A percentile compares a stretch with the other conserved stretches of the same genome.
These are phyloP conservation scores for Neolentinus lepideus DNA, from an alignment of 1,284 basidiomycete genomes.

Conservation along the genomic window DNA sequence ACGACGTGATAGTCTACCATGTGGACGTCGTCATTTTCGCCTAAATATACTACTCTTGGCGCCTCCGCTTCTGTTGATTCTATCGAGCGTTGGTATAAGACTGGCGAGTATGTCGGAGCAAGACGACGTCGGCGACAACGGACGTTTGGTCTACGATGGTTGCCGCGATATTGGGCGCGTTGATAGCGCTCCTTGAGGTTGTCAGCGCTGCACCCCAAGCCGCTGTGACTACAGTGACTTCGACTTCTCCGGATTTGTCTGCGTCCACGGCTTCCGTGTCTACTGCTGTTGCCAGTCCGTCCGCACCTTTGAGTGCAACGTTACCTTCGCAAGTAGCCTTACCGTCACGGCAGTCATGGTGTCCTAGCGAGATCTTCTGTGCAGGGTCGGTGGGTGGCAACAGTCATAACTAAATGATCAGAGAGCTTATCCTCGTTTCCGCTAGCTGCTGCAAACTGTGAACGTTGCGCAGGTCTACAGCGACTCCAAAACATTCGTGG, in stretches of 20 bases:
- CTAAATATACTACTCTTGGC: neutral
- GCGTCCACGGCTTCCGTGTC: conserved; percentile 26
- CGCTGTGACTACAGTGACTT: neutral
- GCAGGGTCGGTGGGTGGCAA: conserved; percentile 56
- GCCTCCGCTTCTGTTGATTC: neutral
- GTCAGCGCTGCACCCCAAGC: neutral
- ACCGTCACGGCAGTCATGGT: conserved; percentile 74
- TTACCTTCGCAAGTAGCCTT: conserved; percentile 65
- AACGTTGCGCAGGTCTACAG: conserved; percentile 70
- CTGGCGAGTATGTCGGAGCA: neutral
- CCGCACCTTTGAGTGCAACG: conserved; percentile 40
- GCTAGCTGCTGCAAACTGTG: conserved; percentile 77
- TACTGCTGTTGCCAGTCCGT: conserved; percentile 63
- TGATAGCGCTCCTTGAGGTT: neutral
- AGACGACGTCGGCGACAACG: neutral
- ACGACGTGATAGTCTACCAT: neutral
- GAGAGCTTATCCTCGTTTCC: conserved; percentile 2
- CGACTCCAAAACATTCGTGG: conserved; percentile 88
- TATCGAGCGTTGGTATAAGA: no score
- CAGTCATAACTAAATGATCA: neutral
- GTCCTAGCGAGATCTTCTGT: conserved; percentile 79
- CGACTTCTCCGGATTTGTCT: conserved; percentile 21
- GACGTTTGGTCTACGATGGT: neutral
- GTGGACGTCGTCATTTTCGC: neutral
- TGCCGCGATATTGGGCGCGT: neutral